These are phyloP conservation scores for Colletotrichum tropicale DNA, from an alignment of 2,329 filamentous ascomycete genomes.

Conservation along the genomic window DNA sequence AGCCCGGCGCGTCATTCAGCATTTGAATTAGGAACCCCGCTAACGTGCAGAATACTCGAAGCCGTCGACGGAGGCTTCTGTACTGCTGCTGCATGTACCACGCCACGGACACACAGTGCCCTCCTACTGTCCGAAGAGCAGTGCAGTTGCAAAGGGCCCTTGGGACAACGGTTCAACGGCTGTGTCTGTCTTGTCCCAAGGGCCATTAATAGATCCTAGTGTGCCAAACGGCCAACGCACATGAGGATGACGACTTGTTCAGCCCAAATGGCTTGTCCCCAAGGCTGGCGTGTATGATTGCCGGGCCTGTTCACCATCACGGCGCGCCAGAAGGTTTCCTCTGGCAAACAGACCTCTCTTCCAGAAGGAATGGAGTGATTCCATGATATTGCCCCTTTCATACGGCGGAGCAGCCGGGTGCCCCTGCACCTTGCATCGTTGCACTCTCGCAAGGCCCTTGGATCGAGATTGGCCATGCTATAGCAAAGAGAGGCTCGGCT, in stretches of 20 bases:
- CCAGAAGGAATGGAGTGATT: conserved; percentile 17
- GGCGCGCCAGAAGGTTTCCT: not conserved
- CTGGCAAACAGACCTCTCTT: not conserved
- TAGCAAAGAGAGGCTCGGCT: not conserved
- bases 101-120: not conserved
- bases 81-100: not conserved
- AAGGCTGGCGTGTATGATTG: not conserved
- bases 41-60: not conserved
- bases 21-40: not conserved
- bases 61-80: not conserved
- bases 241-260: not conserved
- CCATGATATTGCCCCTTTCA: conserved; percentile 13
- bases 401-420: conserved; percentile 7
- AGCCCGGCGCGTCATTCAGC: not conserved
- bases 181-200: not conserved
- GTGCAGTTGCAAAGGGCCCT: not conserved
- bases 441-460: not conserved
- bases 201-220: not conserved
- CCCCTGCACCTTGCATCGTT: conserved; percentile 6
- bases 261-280: not conserved
- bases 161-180: not conserved
- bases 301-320: not conserved
- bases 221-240: not conserved
- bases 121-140: not conserved
- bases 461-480: conserved; percentile 15